Base-by-base conservation (phyloP, 257 asterid genomes). In the Cynanchum wilfordii region DNA sequence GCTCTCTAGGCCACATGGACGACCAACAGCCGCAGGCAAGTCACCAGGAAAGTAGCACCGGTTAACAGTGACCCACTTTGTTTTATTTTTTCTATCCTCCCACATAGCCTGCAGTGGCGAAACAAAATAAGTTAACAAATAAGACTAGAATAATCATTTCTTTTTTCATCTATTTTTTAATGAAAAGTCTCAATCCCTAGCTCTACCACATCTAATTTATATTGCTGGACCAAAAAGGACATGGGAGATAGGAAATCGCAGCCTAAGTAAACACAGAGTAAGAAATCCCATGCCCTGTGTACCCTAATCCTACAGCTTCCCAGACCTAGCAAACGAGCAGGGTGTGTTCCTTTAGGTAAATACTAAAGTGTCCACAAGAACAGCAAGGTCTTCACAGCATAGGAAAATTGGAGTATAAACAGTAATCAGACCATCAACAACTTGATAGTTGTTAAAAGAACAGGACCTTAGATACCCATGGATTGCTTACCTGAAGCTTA, bases 1-100 rank as follows among this genome's bases (percentile, higher is more conserved):
- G 85, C 85, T 87, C 77, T 89, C 97, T 73, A 90, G 87, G 82
- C 96, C 87, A 69, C 97, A 87, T 57, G 99, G 98, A 68, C 96
- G 96, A 71, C 96, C 98, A 74, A 92, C 94, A 76, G 94, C 80
- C 83, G 83, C 91, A 54, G 99, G 99, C 83, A 95, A 90, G 81
- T 95, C 99, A 69, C 86, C 80, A 60, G 99, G 93, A 78, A 90
- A 92, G 86, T 92, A 95, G 81, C 96, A 95, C 74, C 79, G 88
- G 79, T 82, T 92, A 66, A 87, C 91, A 67, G 82, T 78, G 62
- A 88, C 85, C 96, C 96, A 95, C 81, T 90, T 95, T 29, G 72
- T 66, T 66, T 83, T 78, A 69, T 83, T 84, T 58, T 71, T 80
- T 54, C 77, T 84, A 81, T 95, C 99, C 88, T 92, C 97, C 98